phyloP scores from a whole-genome alignment of 2,329 filamentous ascomycete genomes.

The Diaporthe amygdali region DNA sequence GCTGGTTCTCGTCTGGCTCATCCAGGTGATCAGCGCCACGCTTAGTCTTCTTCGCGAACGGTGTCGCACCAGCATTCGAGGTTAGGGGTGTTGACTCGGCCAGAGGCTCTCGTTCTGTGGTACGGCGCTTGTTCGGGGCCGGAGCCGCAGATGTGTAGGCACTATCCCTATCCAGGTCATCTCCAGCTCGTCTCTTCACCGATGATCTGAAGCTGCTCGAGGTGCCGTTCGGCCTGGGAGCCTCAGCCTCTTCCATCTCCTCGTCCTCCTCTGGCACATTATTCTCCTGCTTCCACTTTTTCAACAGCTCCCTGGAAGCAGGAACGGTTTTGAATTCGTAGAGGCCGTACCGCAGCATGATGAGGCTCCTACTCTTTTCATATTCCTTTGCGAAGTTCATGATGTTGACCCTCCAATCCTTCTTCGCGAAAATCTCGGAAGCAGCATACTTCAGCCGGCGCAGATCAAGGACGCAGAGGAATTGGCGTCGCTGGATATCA shows the following conservation, averaged over 20 bases:
- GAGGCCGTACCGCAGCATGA: constrained; percentile 65
- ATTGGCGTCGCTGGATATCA: constrained; percentile 65
- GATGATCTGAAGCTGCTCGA: constrained; percentile 36
- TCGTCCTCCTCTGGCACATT: constrained; percentile 58
- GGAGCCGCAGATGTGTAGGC: constrained; percentile 39
- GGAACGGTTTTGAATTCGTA: constrained; percentile 69
- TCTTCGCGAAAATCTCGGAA: constrained; percentile 64
- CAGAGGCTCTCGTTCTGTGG: constrained; percentile 44
- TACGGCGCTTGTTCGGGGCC: constrained; percentile 56
- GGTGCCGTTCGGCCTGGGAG: constrained; percentile 38
- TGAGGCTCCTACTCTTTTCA: constrained; percentile 66
- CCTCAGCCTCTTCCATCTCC: constrained; percentile 33
- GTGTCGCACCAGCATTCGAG: constrained; percentile 31
- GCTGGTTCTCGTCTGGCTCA: constrained; percentile 51
- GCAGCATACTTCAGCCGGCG: constrained; percentile 66
- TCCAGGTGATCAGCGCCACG: constrained; percentile 53
- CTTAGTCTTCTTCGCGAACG: constrained; percentile 54
- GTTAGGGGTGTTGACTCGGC: constrained; percentile 37
- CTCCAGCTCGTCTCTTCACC: constrained; percentile 62
- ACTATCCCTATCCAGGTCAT: constrained; percentile 49
- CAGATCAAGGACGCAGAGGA: constrained; percentile 67
- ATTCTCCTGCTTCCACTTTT: constrained; percentile 63
- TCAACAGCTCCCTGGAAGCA: constrained; percentile 61
- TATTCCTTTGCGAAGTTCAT: constrained; percentile 69
- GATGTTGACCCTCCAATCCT: constrained; percentile 68